phyloP scores from a whole-genome alignment of 306 rosid genomes.

The Macrotyloma uniflorum region DNA sequence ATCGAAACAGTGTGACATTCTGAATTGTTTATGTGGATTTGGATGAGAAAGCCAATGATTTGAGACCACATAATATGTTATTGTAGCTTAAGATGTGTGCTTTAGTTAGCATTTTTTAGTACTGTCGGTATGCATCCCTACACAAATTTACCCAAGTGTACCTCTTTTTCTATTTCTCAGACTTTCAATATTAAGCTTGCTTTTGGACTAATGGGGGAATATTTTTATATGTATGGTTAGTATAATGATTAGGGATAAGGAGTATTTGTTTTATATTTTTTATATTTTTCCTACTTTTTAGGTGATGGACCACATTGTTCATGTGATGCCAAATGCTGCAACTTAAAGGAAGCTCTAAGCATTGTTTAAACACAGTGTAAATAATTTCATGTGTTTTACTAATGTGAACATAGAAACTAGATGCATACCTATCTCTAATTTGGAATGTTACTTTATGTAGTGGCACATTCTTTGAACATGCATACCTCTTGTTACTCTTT shows the following conservation, averaged over 20 bases:
- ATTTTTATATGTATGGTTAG: slow-evolving; percentile 34
- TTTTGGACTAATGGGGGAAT: slow-evolving; percentile 26
- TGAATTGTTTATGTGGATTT: slow-evolving; percentile 12
- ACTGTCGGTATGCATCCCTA: slow-evolving; percentile 31
- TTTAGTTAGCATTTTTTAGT: slow-evolving; percentile 7
- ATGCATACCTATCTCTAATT: slow-evolving; percentile 53
- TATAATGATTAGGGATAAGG: slow-evolving; percentile 32
- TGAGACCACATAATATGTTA: background rate
- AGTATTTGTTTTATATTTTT: background rate
- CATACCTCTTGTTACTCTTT: slow-evolving; percentile 35
- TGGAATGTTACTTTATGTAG: slow-evolving; percentile 56
- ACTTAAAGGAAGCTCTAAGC: slow-evolving; percentile 34
- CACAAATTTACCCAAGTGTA: background rate
- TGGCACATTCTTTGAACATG: slow-evolving; percentile 49
- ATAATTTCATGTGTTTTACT: slow-evolving; percentile 36
- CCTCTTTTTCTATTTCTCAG: background rate
- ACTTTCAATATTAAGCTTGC: background rate
- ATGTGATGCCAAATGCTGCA: slow-evolving; percentile 58
- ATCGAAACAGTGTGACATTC: background rate
- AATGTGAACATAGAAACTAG: slow-evolving; percentile 36
- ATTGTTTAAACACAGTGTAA: slow-evolving; percentile 32
- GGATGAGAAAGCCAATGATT: slow-evolving; percentile 28
- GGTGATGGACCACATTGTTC: slow-evolving; percentile 56
- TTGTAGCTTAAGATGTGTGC: background rate
- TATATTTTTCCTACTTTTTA: slow-evolving; percentile 16